Evolutionary conservation across 345 rosid genomes (phyloP).

Genomic region (Anastatica hierochuntica): DNA sequence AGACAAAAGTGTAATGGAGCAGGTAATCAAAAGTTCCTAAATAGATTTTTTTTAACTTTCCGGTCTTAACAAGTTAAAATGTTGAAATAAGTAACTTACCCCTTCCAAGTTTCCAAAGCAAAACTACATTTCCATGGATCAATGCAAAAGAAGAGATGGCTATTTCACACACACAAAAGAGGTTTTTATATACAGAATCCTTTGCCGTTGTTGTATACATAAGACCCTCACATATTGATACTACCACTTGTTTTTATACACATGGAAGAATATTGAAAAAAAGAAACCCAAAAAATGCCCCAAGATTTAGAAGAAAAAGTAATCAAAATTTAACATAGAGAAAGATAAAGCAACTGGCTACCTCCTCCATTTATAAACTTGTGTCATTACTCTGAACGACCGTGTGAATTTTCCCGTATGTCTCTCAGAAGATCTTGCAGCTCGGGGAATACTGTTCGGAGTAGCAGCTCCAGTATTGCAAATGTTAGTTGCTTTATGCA

Average conservation of each 20-base stretch:
- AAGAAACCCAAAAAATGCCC: constrained; percentile 4
- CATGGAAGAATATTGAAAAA: constrained; percentile 14
- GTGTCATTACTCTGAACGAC: constrained; percentile 12
- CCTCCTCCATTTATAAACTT: constrained; percentile 12
- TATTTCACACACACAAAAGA: neutral
- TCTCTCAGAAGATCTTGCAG: constrained; percentile 56
- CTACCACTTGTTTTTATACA: constrained; percentile 17
- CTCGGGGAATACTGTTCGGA: constrained; percentile 84
- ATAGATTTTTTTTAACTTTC: constrained; percentile 5
- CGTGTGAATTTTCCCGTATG: constrained; percentile 39
- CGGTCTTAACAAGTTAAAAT: too few species aligned
- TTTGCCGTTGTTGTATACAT: constrained; percentile 7
- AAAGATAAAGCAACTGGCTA: constrained; percentile 14
- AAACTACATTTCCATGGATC: constrained; percentile 1
- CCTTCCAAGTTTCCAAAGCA: too few species aligned
- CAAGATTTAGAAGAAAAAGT: neutral
- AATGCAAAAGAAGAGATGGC: neutral
- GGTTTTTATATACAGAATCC: constrained; percentile 20
- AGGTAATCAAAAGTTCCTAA: constrained; percentile 9
- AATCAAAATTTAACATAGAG: constrained; percentile 10
- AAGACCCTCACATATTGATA: constrained; percentile 11
- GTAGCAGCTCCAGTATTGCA: constrained; percentile 55
- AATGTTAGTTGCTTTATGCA: constrained; percentile 91
- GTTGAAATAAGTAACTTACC: too few species aligned
- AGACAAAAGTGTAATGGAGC: constrained; percentile 4